Evolutionary conservation across 805 yeast species (phyloP), one percentile per base, ranked within the genome.

Genomic region (Yarrowia sp.): DNA sequence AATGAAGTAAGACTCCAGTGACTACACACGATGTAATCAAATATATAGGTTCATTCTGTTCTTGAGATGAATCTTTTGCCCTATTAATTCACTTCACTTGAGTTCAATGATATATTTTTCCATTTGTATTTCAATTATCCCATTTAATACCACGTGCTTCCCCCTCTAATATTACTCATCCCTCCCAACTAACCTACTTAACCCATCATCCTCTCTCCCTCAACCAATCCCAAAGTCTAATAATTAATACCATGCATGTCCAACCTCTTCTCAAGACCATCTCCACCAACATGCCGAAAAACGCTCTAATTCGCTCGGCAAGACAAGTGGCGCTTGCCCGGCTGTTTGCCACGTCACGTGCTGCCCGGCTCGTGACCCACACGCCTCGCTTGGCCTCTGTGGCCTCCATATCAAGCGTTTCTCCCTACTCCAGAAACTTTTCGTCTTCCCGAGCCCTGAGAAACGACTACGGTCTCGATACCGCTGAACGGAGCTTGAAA

Each of bases 401-500:
- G 5, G n/a, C 26, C 1, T 32, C 65, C 26, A 32, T 16, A 32
- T 32, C 50, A 59, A 3, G 10, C 52, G n/a, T 22, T 11, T 11
- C 42, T 26, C 64, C 40, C 15, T 35, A 40, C 42, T 3, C 9
- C 11, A 41, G 66, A 32, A n/a, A n/a, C 32, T 63, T 63, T 26
- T 19, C 56, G 14, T 36, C 66, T 14, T 35, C 45, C 32, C 9
- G 43, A 36, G 19, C 19, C 4, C 22, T 61, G 14, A 10, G 53
- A 35, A 45, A 45, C 45, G 35, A 45, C 22, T 36, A 61, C 7
- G 53, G 35, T 4, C 19, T 61, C 3, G 67, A 63, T 19, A 36
- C 53, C 10, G 56, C 67, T n/a, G 67, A 63, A 7, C 32, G 49
- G 22, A 32, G 67, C 12, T 48, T 63, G 40, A 63, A 63, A n/a